Conservation (phyloP, 176 grass and related monocot genomes). For the Aechmea fasciata region DNA sequence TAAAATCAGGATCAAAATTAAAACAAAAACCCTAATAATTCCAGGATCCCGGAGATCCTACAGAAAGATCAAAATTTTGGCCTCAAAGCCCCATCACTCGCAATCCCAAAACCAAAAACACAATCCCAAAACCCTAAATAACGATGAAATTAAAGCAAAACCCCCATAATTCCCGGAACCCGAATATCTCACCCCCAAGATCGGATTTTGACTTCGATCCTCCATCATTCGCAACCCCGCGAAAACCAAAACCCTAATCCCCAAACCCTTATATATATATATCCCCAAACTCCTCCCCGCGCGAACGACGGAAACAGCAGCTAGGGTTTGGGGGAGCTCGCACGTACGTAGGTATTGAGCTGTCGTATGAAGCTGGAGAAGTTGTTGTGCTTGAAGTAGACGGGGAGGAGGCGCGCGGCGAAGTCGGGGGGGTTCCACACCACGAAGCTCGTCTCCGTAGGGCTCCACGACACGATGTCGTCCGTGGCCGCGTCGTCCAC, state of each 20-base stretch:
- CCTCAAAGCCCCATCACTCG: background rate
- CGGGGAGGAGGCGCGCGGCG: conserved; percentile 48
- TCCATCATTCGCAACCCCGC: background rate
- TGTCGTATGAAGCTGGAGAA: conserved; percentile 99
- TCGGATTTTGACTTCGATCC: conserved; percentile 13
- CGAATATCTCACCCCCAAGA: background rate
- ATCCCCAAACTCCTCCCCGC: no score
- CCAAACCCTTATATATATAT: background rate
- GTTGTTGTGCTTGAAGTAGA: conserved; percentile 94
- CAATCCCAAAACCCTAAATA: background rate
- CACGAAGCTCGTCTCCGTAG: conserved; percentile 62
- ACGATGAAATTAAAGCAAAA: background rate
- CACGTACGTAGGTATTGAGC: conserved; percentile 89
- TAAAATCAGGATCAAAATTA: conserved; percentile 1
- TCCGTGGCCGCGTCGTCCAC: conserved; percentile 75
- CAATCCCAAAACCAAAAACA: background rate
- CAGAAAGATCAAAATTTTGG: conserved; percentile 2
- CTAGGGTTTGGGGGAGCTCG: background rate
- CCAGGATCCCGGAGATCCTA: background rate
- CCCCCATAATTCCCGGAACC: no score
- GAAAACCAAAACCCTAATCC: background rate
- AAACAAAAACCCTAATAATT: conserved; percentile 1
- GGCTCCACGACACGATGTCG: conserved; percentile 68
- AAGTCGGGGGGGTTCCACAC: conserved; percentile 82
- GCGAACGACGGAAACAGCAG: background rate